A percentile compares a stretch with the other conserved stretches of the same genome.
Evolutionary conservation across 2,329 filamentous ascomycete species (phyloP).

Genomic region (Aureobasidium sp.): DNA sequence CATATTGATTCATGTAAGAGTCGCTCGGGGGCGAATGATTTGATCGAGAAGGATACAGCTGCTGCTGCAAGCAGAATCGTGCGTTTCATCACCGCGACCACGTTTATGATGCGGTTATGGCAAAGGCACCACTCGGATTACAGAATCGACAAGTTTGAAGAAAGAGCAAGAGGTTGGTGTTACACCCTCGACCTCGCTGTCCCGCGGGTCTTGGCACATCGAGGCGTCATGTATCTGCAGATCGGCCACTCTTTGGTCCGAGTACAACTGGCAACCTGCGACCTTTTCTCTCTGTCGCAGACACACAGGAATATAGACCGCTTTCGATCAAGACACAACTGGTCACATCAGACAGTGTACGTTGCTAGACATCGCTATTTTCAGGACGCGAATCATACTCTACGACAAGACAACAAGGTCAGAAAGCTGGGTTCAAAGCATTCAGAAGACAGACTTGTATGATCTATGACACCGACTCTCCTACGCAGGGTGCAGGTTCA

Average conservation of each 20-base stretch:
- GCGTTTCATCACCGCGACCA: not conserved
- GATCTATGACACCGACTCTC: not conserved
- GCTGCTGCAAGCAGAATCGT: not conserved
- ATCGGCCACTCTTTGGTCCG: not conserved
- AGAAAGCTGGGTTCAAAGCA: not conserved
- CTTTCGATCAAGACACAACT: too few relatives aligned
- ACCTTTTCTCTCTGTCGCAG: not conserved
- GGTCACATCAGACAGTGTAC: too few relatives aligned
- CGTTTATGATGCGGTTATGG: not conserved
- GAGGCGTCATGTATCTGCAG: conserved; percentile 5
- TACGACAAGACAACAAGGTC: not conserved
- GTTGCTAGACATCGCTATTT: too few relatives aligned
- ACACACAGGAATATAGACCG: not conserved
- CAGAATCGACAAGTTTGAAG: not conserved
- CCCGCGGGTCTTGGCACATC: not conserved
- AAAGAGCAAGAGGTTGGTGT: not conserved
- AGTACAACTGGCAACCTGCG: not conserved
- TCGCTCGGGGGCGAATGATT: not conserved
- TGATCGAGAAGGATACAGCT: not conserved
- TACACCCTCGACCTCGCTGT: not conserved
- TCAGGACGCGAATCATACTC: too few relatives aligned
- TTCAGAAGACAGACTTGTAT: not conserved
- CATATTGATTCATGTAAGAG: conserved; percentile 2
- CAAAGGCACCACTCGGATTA: not conserved
- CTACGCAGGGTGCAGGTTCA: not conserved